Conservation (phyloP, 208 protist species). For the Endotrypanum monterogeii region DNA sequence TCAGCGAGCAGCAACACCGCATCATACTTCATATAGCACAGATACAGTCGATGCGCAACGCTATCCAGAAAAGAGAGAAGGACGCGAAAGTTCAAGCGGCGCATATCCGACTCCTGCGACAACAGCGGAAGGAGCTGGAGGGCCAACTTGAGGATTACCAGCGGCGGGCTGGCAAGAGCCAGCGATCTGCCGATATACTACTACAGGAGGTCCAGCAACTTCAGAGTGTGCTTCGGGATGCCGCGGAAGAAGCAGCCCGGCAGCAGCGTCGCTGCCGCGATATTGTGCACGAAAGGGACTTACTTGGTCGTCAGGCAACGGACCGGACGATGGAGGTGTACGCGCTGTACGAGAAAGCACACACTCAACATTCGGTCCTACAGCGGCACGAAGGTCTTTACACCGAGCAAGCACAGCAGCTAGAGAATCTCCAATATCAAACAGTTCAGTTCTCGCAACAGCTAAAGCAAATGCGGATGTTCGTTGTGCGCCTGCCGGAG, state of each 20-base stretch:
- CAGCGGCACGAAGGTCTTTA: constrained; percentile 96
- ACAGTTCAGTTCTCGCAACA: constrained; percentile 49
- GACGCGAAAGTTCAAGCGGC: constrained; percentile 49
- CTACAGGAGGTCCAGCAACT: constrained; percentile 91
- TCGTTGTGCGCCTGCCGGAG: constrained; percentile 59
- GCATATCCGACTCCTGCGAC: constrained; percentile 40
- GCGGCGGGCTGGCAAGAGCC: constrained; percentile 37
- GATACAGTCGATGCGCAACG: constrained; percentile 92
- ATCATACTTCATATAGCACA: constrained; percentile 95
- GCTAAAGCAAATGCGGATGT: constrained; percentile 52
- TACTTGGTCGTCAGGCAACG: constrained; percentile 93
- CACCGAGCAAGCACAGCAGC: constrained; percentile 67
- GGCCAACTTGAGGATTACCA: constrained; percentile 50
- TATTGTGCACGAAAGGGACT: constrained; percentile 95
- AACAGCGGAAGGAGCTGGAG: constrained; percentile 60
- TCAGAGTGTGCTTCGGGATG: constrained; percentile 91
- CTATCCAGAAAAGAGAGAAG: constrained; percentile 87
- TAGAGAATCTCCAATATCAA: constrained; percentile 70
- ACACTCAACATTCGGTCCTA: constrained; percentile 94
- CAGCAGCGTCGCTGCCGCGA: constrained; percentile 93
- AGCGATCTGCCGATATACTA: constrained; percentile 43
- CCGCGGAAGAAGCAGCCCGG: constrained; percentile 81
- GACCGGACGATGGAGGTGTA: constrained; percentile 94
- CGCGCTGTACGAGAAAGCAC: constrained; percentile 96
- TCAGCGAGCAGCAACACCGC: constrained; percentile 93